Evolutionary conservation across 306 rosid genomes (phyloP).

Genomic region (Elaeagnus macrophylla): DNA sequence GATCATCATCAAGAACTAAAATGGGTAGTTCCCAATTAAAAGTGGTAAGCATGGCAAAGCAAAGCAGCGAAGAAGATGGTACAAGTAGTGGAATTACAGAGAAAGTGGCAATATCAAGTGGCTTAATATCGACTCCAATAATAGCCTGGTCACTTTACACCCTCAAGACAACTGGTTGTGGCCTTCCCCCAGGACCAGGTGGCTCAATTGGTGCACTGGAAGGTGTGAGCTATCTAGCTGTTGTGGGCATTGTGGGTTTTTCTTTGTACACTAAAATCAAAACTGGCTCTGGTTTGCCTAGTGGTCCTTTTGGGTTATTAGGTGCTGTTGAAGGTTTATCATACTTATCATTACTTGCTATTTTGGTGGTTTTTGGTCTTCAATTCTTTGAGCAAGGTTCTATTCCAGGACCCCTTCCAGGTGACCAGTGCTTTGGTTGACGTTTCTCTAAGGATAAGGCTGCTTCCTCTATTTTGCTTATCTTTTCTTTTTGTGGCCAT

Average conservation of each 20-base stretch:
- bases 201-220: conserved; percentile 84
- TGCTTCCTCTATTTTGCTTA: no score
- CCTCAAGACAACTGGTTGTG: conserved; percentile 84
- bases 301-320: conserved; percentile 69
- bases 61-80: conserved; percentile 31
- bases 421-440: conserved; percentile 81
- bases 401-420: conserved; percentile 84
- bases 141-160: conserved; percentile 92
- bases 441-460: neutral
- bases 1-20: no score
- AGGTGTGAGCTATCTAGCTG: conserved; percentile 74
- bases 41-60: conserved; percentile 53
- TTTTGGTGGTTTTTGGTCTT: conserved; percentile 66
- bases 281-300: conserved; percentile 86
- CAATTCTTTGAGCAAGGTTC: conserved; percentile 69
- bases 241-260: conserved; percentile 78
- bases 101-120: conserved; percentile 62
- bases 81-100: conserved; percentile 24
- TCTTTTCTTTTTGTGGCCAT: no score
- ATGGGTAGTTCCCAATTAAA: conserved; percentile 12
- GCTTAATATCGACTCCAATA: conserved; percentile 67
- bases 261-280: conserved; percentile 66
- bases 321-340: conserved; percentile 91
- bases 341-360: conserved; percentile 46
- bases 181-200: conserved; percentile 87